Evolutionary conservation across 78 protist genomes (phyloP), one percentile per base, ranked within the genome.

Genomic region (Goniomonas avonlea): DNA sequence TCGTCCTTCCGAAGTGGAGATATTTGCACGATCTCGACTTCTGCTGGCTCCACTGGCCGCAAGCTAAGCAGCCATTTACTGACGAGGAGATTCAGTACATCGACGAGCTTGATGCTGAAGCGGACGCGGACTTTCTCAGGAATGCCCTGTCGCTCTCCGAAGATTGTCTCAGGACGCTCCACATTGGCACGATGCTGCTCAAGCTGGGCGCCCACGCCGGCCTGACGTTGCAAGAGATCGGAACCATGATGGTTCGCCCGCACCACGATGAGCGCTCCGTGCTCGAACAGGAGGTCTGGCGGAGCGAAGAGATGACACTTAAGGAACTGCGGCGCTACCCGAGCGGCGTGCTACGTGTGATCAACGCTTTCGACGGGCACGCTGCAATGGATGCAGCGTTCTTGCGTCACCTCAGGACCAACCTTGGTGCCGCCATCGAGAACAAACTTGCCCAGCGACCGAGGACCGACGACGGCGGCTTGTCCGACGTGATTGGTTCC

Each of bases 11-110:
- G 43, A 37, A 39, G 50, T 27, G 15, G 29, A 25, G 9, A 13
- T 45, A 45, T 13, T 45, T 45, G 65, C 65, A 58, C 35, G 71
- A 63, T 7, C 47, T 63, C 8, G 29, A 63, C 21, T 21, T 43
- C 27, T 63, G 71, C 43, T 63, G 71, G 71, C 13, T 63, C 37
- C 71, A 63, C 71, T 63, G 71, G 71, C 71, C 71, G 39, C 71
- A 63, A 5, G 41, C 71, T 17, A 63, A 63, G 45, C 39, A 63
- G 13, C 71, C 71, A 11, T 63, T 35, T 9, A 27, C 47, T 7
- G 47, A 9, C 23, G 71, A 13, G 11, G 15, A 20, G 31, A 21
- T 63, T 17, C 0, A n/a, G 23, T 63, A 21, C 71, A 63, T 63
- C 43, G 7, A 13, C 8, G 25, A 63, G 39, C 71, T 63, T 23